Conservation (phyloP, 2,329 filamentous ascomycete species). For the Botryotinia narcissicola region DNA sequence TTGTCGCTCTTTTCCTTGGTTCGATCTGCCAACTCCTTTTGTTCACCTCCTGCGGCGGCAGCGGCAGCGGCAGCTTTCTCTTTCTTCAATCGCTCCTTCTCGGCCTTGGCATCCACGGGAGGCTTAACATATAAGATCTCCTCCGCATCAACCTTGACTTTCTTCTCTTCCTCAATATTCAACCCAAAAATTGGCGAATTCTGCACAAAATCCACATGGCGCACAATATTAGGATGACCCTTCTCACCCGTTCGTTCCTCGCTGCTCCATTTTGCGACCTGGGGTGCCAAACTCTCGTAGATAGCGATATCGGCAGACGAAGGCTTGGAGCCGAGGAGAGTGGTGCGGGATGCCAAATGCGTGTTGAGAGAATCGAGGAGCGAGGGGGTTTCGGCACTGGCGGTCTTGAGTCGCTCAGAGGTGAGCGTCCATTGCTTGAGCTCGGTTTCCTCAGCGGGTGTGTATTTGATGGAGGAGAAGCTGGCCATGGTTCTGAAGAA, state of each 20-base stretch:
- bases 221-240: conserved; percentile 86
- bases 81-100: conserved; percentile 96
- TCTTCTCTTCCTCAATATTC: conserved; percentile 67
- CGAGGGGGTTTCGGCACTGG: conserved; percentile 53
- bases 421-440: conserved; percentile 86
- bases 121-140: conserved; percentile 86
- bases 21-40: conserved; percentile 55
- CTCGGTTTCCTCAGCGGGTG: conserved; percentile 76
- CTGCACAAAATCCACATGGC: conserved; percentile 91
- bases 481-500: conserved; percentile 58
- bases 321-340: conserved; percentile 84
- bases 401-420: conserved; percentile 64
- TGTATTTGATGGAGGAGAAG: conserved; percentile 68
- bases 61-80: conserved; percentile 75
- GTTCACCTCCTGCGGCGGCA: conserved; percentile 49
- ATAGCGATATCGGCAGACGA: conserved; percentile 82
- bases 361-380: conserved; percentile 79
- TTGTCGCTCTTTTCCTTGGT: conserved; percentile 57
- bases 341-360: conserved; percentile 85
- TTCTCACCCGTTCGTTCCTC: conserved; percentile 89
- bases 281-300: conserved; percentile 73
- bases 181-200: conserved; percentile 76
- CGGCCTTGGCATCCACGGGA: conserved; percentile 84
- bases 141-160: conserved; percentile 74
- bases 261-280: conserved; percentile 74